Conservation (phyloP, 179 eudicot species). For the Silene noctiflora region DNA sequence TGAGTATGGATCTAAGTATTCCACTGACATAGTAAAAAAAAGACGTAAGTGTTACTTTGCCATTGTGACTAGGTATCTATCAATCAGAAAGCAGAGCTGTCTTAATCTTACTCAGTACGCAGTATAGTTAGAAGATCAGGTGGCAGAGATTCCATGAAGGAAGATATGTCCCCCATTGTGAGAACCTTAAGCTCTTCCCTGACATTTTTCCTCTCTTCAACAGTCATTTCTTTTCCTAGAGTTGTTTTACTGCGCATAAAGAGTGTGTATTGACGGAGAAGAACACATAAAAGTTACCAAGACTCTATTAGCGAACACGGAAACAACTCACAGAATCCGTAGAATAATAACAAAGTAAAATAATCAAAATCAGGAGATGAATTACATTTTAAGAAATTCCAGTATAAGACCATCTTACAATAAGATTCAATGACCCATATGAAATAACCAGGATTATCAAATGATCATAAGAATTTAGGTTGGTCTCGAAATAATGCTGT, state of each 20-base stretch:
- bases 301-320: background rate
- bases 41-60: background rate
- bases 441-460: no score
- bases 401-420: no score
- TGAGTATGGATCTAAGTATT: constrained; percentile 58
- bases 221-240: constrained; percentile 66
- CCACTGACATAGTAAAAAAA: constrained; percentile 44
- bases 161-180: constrained; percentile 70
- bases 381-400: no score
- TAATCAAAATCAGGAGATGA: no score
- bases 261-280: background rate
- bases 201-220: constrained; percentile 58
- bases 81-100: background rate
- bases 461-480: no score
- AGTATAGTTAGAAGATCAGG: constrained; percentile 62
- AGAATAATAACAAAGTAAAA: no score
- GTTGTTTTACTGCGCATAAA: constrained; percentile 54
- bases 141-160: constrained; percentile 90
- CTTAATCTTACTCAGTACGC: constrained; percentile 66
- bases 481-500: no score
- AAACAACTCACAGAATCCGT: no score
- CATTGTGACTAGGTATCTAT: background rate
- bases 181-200: constrained; percentile 64
- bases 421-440: no score
- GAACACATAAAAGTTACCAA: background rate